phyloP scores from a whole-genome alignment of 2,329 filamentous ascomycete species.

The Fusarium subglutinans region DNA sequence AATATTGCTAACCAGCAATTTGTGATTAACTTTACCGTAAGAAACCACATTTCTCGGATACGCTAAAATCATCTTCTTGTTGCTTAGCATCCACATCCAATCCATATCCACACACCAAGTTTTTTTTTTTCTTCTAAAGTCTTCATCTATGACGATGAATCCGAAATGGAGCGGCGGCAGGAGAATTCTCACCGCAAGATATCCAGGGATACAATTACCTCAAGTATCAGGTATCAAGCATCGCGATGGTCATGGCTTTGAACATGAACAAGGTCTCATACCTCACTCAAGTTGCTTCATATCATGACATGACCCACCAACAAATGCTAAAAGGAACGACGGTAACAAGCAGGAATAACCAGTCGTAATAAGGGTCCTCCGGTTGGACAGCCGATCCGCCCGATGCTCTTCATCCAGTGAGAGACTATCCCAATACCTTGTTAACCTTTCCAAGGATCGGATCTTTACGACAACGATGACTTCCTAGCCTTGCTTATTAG shows the following conservation, averaged over 20 bases:
- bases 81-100: slow-evolving; percentile 1
- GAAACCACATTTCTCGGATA: slow-evolving; percentile 1
- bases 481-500: not conserved
- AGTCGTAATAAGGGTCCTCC: slow-evolving; percentile 38
- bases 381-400: slow-evolving; percentile 33
- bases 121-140: not conserved
- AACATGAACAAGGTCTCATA: not conserved
- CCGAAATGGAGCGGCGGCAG: not conserved
- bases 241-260: not conserved
- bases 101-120: not conserved
- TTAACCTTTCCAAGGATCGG: slow-evolving; percentile 1
- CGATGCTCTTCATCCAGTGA: slow-evolving; percentile 1
- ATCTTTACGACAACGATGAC: slow-evolving; percentile 8
- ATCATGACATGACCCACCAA: slow-evolving; percentile 1
- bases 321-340: not conserved
- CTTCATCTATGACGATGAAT: slow-evolving; percentile 24
- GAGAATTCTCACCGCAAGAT: slow-evolving; percentile 12
- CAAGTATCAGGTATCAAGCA: not conserved
- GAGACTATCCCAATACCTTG: slow-evolving; percentile 4
- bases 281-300: not conserved
- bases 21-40: not conserved
- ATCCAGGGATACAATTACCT: slow-evolving; percentile 15
- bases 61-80: not conserved
- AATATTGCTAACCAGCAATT: not conserved
- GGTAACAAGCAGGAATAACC: slow-evolving; percentile 19